phyloP scores from a whole-genome alignment of 768 basidiomycete species.

The Leccinum boreale region DNA sequence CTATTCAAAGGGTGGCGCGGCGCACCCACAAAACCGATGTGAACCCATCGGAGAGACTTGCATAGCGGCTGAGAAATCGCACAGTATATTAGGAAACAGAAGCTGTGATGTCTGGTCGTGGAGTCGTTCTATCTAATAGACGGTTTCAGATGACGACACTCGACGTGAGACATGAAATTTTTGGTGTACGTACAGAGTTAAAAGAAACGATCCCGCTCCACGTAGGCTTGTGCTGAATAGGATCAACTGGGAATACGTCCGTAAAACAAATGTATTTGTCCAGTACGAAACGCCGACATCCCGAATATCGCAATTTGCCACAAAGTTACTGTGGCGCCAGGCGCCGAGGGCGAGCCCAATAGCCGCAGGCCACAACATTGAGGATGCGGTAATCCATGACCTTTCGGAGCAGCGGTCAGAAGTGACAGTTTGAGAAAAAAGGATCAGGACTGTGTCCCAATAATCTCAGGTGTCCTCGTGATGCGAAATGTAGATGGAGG shows the following conservation, averaged over 20 bases:
- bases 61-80: background rate
- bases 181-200: background rate
- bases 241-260: background rate
- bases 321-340: background rate
- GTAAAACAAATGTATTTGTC: background rate
- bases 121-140: background rate
- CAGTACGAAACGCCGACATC: background rate
- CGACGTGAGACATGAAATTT: constrained; percentile 1
- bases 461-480: background rate
- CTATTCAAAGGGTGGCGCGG: background rate
- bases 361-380: background rate
- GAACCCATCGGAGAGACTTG: background rate
- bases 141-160: constrained; percentile 3
- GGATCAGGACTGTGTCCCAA: background rate
- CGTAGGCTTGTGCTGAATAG: background rate
- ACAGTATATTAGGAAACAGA: background rate
- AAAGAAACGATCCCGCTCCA: background rate
- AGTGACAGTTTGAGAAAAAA: background rate
- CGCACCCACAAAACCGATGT: background rate
- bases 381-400: background rate
- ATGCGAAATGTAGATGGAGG: background rate
- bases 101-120: background rate
- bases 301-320: background rate
- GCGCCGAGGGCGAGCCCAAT: background rate
- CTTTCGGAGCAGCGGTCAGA: background rate